Evolutionary conservation across 768 basidiomycete genomes (phyloP).

Genomic region (Pleurotus tuber-regium): DNA sequence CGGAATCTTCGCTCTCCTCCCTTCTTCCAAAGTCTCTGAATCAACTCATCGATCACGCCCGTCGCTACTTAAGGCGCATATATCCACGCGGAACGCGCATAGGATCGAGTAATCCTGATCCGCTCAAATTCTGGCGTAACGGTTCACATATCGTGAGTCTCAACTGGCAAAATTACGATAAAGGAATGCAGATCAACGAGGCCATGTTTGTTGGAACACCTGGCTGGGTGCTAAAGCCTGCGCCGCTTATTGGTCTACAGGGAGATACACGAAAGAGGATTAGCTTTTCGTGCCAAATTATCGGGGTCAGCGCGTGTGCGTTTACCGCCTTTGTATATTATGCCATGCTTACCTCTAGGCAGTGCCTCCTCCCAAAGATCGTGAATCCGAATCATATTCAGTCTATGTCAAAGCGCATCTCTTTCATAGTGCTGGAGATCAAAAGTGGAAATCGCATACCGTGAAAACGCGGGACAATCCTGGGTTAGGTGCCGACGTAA

Average conservation of each 20-base stretch:
- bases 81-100: conserved; percentile 59
- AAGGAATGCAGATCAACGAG: conserved; percentile 59
- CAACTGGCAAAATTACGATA: conserved; percentile 65
- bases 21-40: conserved; percentile 35
- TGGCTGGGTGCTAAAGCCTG: conserved; percentile 56
- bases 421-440: conserved; percentile 34
- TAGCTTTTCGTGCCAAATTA: conserved; percentile 30
- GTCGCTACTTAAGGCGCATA: conserved; percentile 48
- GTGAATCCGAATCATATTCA: conserved; percentile 29
- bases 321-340: conserved; percentile 8
- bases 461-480: conserved; percentile 32
- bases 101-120: conserved; percentile 51
- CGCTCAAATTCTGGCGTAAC: conserved; percentile 49
- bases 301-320: conserved; percentile 46
- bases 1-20: conserved; percentile 44
- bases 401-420: conserved; percentile 46
- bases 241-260: conserved; percentile 20
- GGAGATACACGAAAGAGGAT: conserved; percentile 14
- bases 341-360: not conserved
- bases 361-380: conserved; percentile 47
- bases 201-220: conserved; percentile 55
- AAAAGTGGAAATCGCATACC: conserved; percentile 42
- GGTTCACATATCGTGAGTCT: conserved; percentile 58
- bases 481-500: conserved; percentile 33
- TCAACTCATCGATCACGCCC: conserved; percentile 40